Conservation (phyloP, 2,329 filamentous ascomycete genomes). For the Pseudohalonectria lignicola region DNA sequence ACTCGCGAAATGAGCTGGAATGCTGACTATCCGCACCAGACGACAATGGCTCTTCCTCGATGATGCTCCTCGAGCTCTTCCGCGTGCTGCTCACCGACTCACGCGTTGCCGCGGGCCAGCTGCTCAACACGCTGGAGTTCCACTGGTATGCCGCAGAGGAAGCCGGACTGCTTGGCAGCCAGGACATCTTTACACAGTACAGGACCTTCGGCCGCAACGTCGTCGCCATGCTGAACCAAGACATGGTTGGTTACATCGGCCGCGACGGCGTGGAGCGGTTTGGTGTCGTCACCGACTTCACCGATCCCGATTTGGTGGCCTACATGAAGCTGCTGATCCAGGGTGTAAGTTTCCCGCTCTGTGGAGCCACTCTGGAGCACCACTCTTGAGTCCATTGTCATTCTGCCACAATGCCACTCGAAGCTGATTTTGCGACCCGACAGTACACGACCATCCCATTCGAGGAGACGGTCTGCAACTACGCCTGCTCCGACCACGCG, state of each 20-base stretch:
- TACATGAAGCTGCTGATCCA: constrained; percentile 88
- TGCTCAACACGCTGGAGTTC: constrained; percentile 83
- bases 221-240: constrained; percentile 96
- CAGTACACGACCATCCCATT: constrained; percentile 70
- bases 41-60: constrained; percentile 84
- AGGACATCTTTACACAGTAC: constrained; percentile 80
- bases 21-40: constrained; percentile 83
- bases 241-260: constrained; percentile 89
- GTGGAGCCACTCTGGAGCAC: too few relatives aligned
- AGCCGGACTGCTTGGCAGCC: constrained; percentile 74
- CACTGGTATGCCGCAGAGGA: constrained; percentile 94
- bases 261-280: constrained; percentile 80
- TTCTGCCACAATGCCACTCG: not conserved
- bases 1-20: constrained; percentile 48
- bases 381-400: not conserved
- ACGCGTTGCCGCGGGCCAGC: constrained; percentile 58
- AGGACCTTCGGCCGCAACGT: constrained; percentile 61
- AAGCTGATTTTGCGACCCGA: not conserved
- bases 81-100: constrained; percentile 67
- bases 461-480: constrained; percentile 38
- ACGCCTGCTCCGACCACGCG: constrained; percentile 55
- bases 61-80: constrained; percentile 89
- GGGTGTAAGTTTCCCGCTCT: constrained; percentile 2
- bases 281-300: constrained; percentile 86
- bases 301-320: constrained; percentile 67